A percentile compares a stretch with the other conserved stretches of the same genome.
phyloP scores from a whole-genome alignment of 2,329 filamentous ascomycete species.

The Pyricularia pennisetigena region DNA sequence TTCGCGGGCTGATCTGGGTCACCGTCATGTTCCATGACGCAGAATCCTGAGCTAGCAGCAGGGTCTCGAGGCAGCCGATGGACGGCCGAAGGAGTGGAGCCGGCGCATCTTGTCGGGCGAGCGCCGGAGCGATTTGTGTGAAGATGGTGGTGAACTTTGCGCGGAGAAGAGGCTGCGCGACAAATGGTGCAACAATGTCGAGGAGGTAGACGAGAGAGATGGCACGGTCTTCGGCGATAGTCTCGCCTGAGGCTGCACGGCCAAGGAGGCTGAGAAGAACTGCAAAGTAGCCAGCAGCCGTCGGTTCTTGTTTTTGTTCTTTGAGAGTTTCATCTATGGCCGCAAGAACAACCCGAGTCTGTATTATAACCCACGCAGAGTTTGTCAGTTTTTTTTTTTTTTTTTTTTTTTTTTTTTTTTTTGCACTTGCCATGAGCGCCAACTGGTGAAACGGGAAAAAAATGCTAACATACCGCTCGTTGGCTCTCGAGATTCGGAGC shows the following conservation, averaged over 20 bases:
- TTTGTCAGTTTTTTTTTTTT: not conserved
- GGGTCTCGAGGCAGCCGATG: conserved; percentile 87
- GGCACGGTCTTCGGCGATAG: conserved; percentile 71
- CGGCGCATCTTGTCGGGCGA: conserved; percentile 73
- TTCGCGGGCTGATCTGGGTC: conserved; percentile 72
- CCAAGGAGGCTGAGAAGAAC: conserved; percentile 83
- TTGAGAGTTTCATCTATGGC: conserved; percentile 89
- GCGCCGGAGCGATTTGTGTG: conserved; percentile 70
- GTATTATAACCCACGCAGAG: not conserved
- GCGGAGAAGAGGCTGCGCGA: conserved; percentile 77
- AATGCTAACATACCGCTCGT: conserved; percentile 2
- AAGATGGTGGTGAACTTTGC: conserved; percentile 95
- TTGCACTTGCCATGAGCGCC: not conserved
- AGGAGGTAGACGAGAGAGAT: conserved; percentile 90
- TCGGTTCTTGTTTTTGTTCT: conserved; percentile 74
- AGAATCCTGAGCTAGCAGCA: conserved; percentile 81
- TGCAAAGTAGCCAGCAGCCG: conserved; percentile 88
- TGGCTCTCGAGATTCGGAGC: conserved; percentile 6
- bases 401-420: not conserved
- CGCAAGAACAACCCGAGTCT: conserved; percentile 79
- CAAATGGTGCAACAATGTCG: conserved; percentile 78
- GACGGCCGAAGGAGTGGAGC: conserved; percentile 78
- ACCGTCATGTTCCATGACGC: conserved; percentile 80
- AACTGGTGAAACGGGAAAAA: not conserved
- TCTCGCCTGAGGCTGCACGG: conserved; percentile 60